Evolutionary conservation across 1,284 basidiomycete genomes (phyloP).

Genomic region (Cryptococcus hybrid): DNA sequence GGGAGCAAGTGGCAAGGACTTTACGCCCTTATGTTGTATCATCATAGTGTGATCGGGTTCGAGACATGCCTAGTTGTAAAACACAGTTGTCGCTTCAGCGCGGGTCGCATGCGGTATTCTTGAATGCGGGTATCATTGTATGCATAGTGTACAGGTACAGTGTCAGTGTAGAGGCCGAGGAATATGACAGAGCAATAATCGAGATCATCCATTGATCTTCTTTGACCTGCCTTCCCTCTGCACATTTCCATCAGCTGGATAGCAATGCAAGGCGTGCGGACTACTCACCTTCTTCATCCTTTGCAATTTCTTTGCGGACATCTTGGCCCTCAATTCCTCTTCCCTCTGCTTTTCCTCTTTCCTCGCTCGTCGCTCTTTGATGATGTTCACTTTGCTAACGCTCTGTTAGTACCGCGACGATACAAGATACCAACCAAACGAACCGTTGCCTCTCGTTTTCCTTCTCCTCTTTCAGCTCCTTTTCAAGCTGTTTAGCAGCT

Average conservation of each 20-base stretch:
- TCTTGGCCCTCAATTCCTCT: slow-evolving; percentile 47
- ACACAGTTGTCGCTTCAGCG: background rate
- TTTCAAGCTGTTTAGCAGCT: slow-evolving; percentile 45
- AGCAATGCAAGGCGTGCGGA: background rate
- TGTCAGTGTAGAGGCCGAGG: background rate
- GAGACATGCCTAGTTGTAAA: background rate
- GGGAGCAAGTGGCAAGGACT: background rate
- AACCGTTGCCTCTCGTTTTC: slow-evolving; percentile 42
- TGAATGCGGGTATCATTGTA: background rate
- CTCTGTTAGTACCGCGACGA: background rate
- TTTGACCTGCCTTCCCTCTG: slow-evolving; percentile 50
- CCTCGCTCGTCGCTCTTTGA: slow-evolving; percentile 46
- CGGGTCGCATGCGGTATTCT: background rate
- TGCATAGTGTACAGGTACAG: slow-evolving; percentile 5
- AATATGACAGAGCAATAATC: background rate
- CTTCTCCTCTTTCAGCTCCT: slow-evolving; percentile 49
- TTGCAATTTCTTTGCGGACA: slow-evolving; percentile 52
- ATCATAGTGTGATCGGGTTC: background rate
- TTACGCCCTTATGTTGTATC: background rate
- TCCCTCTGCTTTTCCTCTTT: slow-evolving; percentile 47
- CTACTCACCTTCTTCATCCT: slow-evolving; percentile 49
- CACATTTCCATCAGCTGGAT: background rate
- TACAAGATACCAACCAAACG: slow-evolving; percentile 10
- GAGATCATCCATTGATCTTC: slow-evolving; percentile 50
- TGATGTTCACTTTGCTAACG: slow-evolving; percentile 37